phyloP scores from a whole-genome alignment of 2,329 filamentous ascomycete genomes.

The Xylariaceae sp. region DNA sequence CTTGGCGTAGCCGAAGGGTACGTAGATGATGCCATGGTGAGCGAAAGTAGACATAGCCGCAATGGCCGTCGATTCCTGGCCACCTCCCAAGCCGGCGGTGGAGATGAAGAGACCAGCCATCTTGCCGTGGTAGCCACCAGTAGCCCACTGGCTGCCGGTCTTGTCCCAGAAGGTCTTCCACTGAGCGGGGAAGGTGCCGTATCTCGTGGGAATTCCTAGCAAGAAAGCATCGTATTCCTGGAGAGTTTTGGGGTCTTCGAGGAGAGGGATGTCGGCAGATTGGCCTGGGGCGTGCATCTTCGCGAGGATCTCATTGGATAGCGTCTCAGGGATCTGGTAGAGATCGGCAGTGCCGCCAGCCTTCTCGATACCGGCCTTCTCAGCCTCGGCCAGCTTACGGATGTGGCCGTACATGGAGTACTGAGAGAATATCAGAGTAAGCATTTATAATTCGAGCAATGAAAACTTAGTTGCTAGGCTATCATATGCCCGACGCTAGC shows the following conservation, averaged over 20 bases:
- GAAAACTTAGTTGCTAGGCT: too few relatives aligned
- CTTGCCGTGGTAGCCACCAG: constrained; percentile 83
- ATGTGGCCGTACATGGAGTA: constrained; percentile 97
- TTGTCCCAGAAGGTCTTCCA: constrained; percentile 95
- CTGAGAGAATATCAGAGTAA: constrained; percentile 50
- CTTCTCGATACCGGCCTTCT: constrained; percentile 87
- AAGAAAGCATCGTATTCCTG: constrained; percentile 86
- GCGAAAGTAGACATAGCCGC: constrained; percentile 81
- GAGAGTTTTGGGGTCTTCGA: constrained; percentile 63
- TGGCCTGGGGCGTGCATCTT: constrained; percentile 94
- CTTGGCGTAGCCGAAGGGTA: constrained; percentile 92
- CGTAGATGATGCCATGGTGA: constrained; percentile 95
- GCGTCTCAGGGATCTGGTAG: constrained; percentile 90
- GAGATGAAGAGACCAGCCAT: constrained; percentile 90
- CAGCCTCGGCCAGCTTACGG: constrained; percentile 80
- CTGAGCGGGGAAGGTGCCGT: constrained; percentile 96
- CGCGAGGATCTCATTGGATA: constrained; percentile 77
- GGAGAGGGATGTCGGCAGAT: constrained; percentile 67
- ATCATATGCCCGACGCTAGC: too few relatives aligned
- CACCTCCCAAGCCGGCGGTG: constrained; percentile 83
- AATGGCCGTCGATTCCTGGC: constrained; percentile 88
- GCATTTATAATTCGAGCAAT: too few relatives aligned
- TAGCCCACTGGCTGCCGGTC: constrained; percentile 83
- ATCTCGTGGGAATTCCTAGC: constrained; percentile 92
- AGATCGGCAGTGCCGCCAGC: constrained; percentile 83